Evolutionary conservation across 306 rosid genomes (phyloP).

Genomic region (Lithocarpus polystachyus): DNA sequence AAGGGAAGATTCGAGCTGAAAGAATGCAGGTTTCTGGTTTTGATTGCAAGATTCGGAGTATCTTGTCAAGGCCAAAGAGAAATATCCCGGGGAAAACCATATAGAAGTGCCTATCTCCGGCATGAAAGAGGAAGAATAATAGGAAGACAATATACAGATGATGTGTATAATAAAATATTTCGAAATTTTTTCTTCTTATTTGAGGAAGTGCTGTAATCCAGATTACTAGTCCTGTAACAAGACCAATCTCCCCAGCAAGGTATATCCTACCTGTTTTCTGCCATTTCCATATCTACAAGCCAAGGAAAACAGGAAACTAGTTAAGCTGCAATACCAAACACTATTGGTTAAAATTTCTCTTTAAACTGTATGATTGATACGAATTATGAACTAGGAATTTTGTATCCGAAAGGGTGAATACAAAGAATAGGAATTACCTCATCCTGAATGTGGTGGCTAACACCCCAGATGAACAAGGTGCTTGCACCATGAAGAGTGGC

Average conservation of each 20-base stretch:
- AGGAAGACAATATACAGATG: conserved; percentile 75
- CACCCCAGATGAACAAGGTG: conserved; percentile 81
- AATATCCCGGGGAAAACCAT: conserved; percentile 71
- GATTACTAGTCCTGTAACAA: conserved; percentile 57
- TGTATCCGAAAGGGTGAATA: not conserved
- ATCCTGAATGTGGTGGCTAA: conserved; percentile 62
- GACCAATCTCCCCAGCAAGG: conserved; percentile 77
- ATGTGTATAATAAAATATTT: conserved; percentile 83
- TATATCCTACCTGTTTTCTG: conserved; percentile 78
- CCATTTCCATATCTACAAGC: conserved; percentile 69
- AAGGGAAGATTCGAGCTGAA: conserved; percentile 61
- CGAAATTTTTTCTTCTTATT: conserved; percentile 72
- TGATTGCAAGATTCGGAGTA: conserved; percentile 73
- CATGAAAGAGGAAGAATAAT: conserved; percentile 85
- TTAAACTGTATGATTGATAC: not conserved
- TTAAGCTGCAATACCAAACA: not conserved
- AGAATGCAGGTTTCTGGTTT: conserved; percentile 65
- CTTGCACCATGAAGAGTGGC: conserved; percentile 74
- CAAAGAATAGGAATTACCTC: conserved; percentile 48
- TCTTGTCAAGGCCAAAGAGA: conserved; percentile 78
- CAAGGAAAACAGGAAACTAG: not conserved
- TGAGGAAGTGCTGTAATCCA: conserved; percentile 88
- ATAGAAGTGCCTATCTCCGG: conserved; percentile 87
- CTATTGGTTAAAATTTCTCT: not conserved
- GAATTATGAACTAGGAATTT: not conserved